Conservation (phyloP, 768 basidiomycete genomes). For the Amyloporia xantha region DNA sequence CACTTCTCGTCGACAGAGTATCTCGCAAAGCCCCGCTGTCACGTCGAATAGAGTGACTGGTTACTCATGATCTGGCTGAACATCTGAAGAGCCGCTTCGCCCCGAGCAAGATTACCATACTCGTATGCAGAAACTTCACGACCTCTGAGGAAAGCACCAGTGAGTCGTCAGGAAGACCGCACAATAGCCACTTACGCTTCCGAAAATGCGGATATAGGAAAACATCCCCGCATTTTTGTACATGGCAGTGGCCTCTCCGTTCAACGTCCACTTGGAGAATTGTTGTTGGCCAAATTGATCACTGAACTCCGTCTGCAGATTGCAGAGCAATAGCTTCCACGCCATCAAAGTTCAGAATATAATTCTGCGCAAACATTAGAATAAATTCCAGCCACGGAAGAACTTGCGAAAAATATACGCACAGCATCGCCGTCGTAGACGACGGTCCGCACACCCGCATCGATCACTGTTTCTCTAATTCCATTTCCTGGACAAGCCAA, state of each 20-base stretch:
- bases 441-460: slow-evolving; percentile 47
- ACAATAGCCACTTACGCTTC: slow-evolving; percentile 22
- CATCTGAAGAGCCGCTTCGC: slow-evolving; percentile 24
- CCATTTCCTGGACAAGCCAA: too few relatives aligned
- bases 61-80: slow-evolving; percentile 27
- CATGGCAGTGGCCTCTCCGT: slow-evolving; percentile 41
- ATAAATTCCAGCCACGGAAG: too few relatives aligned
- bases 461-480: slow-evolving; percentile 52
- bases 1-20: slow-evolving; percentile 36
- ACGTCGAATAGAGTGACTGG: slow-evolving; percentile 19
- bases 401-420: slow-evolving; percentile 20
- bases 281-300: slow-evolving; percentile 33
- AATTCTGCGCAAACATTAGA: slow-evolving; percentile 27
- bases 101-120: slow-evolving; percentile 17
- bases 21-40: slow-evolving; percentile 32
- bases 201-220: slow-evolving; percentile 47
- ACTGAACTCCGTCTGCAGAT: slow-evolving; percentile 41
- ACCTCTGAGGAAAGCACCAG: slow-evolving; percentile 16
- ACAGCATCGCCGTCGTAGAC: slow-evolving; percentile 56
- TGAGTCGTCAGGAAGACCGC: too few relatives aligned
- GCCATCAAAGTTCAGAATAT: slow-evolving; percentile 47
- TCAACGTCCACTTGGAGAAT: slow-evolving; percentile 44
- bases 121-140: slow-evolving; percentile 26
- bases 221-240: slow-evolving; percentile 55
- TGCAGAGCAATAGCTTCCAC: slow-evolving; percentile 53